Evolutionary conservation across 2,329 filamentous ascomycete genomes (phyloP), one percentile per base, ranked within the genome.

Genomic region (Xylaria sp.): DNA sequence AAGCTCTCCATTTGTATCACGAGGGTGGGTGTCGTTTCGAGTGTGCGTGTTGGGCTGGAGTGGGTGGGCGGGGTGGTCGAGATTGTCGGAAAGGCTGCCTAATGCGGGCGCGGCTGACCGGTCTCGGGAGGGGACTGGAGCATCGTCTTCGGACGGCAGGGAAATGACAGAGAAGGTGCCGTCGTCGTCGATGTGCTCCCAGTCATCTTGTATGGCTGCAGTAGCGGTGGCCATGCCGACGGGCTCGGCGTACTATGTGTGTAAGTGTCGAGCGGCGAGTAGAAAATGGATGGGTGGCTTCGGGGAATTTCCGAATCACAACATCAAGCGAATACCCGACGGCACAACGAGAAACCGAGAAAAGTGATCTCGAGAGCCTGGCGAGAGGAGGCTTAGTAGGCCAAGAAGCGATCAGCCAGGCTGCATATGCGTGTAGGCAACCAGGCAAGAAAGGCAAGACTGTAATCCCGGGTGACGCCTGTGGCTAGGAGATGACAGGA

Each of bases 81-180:
- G 57, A 37, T 55, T 48, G 43, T 62, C 53, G 59, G 54, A 8
- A 40, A 46, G 25, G 21, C 44, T 19, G 29, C 19, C n/a, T 8
- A 15, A 15, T 7, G 25, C 11, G 25, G 46, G 17, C 29, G 27
- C 47, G 6, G 29, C 43, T 10, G 37, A 7, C 8, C 47, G 55
- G 35, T 9, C 31, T 11, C 1, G 44, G 27, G 44, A 17, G 15
- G 35, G 19, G 19, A 25, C 40, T 3, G 53, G 15, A 15, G 23
- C 7, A 4, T 62, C 60, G 4, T 66, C 67, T 11, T 70, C 68
- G 3, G 70, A 72, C 3, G 53, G 46, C 5, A 74, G 62, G 1
- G 72, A 74, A 9, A 69, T 55, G 48, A 73, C 56, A 11, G 71
- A 73, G 40, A 67, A 69, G 38, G 47, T 58, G 27, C 72, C 70